These are phyloP conservation scores for sunflower (Helianthus annuus) DNA, from an alignment of 129 eudicot genomes.

Conservation along the genomic window DNA sequence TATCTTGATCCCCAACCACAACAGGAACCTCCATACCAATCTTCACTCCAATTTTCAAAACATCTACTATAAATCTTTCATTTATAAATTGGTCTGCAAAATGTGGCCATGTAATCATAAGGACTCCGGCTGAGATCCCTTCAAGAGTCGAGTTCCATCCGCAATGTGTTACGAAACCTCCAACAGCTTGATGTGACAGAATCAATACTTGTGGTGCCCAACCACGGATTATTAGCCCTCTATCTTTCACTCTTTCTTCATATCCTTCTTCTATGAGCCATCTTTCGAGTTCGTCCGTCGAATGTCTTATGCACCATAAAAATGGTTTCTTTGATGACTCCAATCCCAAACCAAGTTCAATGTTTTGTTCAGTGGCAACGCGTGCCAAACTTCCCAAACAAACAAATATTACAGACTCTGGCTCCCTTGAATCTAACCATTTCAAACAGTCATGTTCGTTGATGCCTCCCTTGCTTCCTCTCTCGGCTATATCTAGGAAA, in stretches of 20 bases:
- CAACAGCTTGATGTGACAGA: constrained; percentile 47
- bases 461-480: constrained; percentile 49
- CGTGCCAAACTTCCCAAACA: constrained; percentile 64
- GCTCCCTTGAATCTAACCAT: constrained; percentile 59
- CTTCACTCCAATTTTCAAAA: constrained; percentile 46
- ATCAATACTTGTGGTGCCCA: constrained; percentile 80
- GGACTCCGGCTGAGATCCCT: constrained; percentile 56
- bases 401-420: constrained; percentile 45
- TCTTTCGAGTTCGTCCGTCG: constrained; percentile 32
- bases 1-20: constrained; percentile 33
- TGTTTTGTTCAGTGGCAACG: constrained; percentile 33
- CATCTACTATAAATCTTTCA: constrained; percentile 50
- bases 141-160: constrained; percentile 80
- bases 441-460: constrained; percentile 41
- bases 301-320: constrained; percentile 42
- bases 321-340: constrained; percentile 43
- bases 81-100: constrained; percentile 63
- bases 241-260: constrained; percentile 53
- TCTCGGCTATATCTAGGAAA: constrained; percentile 37
- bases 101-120: constrained; percentile 79
- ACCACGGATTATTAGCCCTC: constrained; percentile 59
- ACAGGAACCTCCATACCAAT: constrained; percentile 42
- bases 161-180: constrained; percentile 73
- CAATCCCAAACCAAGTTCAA: constrained; percentile 51
- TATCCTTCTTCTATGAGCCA: constrained; percentile 49